Conservation (phyloP, 176 grass and related monocot species). For the Aegilops tauschii region DNA sequence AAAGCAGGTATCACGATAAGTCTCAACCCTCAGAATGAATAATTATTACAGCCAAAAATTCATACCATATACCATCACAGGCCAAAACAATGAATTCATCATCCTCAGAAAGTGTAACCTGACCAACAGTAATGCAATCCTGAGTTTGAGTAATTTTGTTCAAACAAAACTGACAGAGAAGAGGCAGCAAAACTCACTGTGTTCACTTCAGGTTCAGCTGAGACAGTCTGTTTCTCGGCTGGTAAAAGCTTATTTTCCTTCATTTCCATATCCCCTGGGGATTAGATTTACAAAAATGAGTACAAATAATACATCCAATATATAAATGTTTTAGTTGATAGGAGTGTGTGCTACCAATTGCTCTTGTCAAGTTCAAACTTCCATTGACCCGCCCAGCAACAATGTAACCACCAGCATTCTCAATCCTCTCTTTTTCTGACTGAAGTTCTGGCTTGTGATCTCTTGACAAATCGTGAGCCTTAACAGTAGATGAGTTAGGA, state of each 20-base stretch:
- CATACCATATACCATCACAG: slow-evolving; percentile 95
- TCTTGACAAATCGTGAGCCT: slow-evolving; percentile 81
- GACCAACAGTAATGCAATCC: slow-evolving; percentile 22
- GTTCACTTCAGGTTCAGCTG: slow-evolving; percentile 82
- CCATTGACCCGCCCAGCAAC: slow-evolving; percentile 85
- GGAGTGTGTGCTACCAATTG: slow-evolving; percentile 51
- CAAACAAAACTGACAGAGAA: slow-evolving; percentile 10
- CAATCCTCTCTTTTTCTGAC: slow-evolving; percentile 76
- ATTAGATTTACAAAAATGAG: slow-evolving; percentile 13
- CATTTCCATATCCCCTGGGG: slow-evolving; percentile 83
- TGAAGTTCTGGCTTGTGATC: slow-evolving; percentile 96
- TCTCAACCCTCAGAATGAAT: background rate
- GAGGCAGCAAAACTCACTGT: slow-evolving; percentile 46
- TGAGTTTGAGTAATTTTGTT: slow-evolving; percentile 18
- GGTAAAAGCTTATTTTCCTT: slow-evolving; percentile 81
- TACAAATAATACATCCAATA: background rate
- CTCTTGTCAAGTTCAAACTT: slow-evolving; percentile 87
- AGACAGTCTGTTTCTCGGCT: slow-evolving; percentile 81
- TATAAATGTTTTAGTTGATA: background rate
- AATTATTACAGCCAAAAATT: background rate
- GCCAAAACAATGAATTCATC: slow-evolving; percentile 93
- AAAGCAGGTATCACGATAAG: background rate
- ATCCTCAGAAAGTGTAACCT: slow-evolving; percentile 87
- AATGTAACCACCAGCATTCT: slow-evolving; percentile 79
- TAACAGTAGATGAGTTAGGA: slow-evolving; percentile 25